Percentiles rank a stretch among this genome's conserved stretches.
These are phyloP conservation scores for Lipomyces kockii DNA, from an alignment of 805 yeast genomes.

Conservation along the genomic window DNA sequence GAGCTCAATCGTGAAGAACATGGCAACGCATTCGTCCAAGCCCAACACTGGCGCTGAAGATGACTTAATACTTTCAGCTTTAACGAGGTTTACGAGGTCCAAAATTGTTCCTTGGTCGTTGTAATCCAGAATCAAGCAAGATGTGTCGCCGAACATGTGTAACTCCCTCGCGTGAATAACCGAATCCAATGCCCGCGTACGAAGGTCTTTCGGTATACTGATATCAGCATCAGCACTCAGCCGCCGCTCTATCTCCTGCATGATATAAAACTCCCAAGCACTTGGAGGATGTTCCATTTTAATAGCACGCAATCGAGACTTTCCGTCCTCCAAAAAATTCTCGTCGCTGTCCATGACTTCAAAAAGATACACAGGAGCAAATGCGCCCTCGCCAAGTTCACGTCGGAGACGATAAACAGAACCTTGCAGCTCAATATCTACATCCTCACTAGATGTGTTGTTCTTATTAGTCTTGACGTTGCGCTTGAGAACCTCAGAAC, in stretches of 20 bases:
- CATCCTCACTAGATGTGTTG: conserved; percentile 6
- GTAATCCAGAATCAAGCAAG: conserved; percentile 68
- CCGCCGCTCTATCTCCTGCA: conserved; percentile 59
- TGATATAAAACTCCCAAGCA: conserved; percentile 81
- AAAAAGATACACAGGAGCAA: conserved; percentile 73
- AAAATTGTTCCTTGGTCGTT: conserved; percentile 72
- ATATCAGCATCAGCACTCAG: conserved; percentile 36
- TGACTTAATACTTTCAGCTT: conserved; percentile 38
- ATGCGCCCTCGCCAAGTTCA: conserved; percentile 80
- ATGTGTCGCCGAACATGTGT: conserved; percentile 66
- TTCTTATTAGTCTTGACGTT: conserved; percentile 16
- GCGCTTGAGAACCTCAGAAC: conserved; percentile 11
- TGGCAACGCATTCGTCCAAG: conserved; percentile 63
- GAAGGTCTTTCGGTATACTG: conserved; percentile 17
- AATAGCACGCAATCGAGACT: conserved; percentile 65
- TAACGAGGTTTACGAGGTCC: conserved; percentile 63
- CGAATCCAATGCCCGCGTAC: conserved; percentile 44
- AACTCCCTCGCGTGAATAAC: conserved; percentile 58
- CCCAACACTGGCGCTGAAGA: conserved; percentile 34
- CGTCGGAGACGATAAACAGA: conserved; percentile 53
- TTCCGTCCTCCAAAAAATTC: conserved; percentile 36
- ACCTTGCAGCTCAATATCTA: conserved; percentile 38
- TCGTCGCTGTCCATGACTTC: conserved; percentile 49
- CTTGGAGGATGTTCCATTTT: conserved; percentile 73
- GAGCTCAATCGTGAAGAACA: conserved; percentile 68